Base-by-base conservation (phyloP, 345 rosid species). In the Bretschneidera sinensis region DNA sequence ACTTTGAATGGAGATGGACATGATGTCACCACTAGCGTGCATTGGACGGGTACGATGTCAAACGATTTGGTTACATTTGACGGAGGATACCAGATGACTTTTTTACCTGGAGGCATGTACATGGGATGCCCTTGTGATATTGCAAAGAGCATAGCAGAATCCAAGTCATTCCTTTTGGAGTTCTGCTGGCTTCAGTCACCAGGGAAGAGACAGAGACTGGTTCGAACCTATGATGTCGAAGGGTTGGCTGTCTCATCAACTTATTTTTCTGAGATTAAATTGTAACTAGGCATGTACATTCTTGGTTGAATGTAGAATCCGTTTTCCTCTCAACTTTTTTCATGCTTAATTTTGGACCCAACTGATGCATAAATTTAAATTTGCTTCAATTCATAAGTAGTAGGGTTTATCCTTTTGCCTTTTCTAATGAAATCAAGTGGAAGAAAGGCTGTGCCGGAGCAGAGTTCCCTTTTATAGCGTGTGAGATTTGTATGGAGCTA, bases 211-310 rank as follows among this genome's bases (percentile, higher is more conserved):
- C 96, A 87, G 61, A 82, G 88, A 68, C 89, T 89, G 13, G 74
- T 89, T 43, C 81, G 97, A 49, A 92, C 98, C 10, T 92, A 71
- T 17, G 98, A 87, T 68, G 75, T 77, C 6, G 89, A 89, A 67
- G 98, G 98, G 61, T 48, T 87, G 73, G 91, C 84, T 19, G 95
- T 92, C 13, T 92, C 98, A 6, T 83, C 97, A 1, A 89, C 95
- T 55, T 83, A 85, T 73, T 82, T 84, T 70, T 66, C 64, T 3
- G 97, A 92, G 83, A 78, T 55, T 35, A 84, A 74, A 77, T 17
- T 71, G 65, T 87, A 75, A 90, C 64, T 18, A n/a, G n/a, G n/a
- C n/a, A n/a, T n/a, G n/a, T n/a, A n/a, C n/a, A n/a, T n/a, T n/a
- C n/a, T n/a, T n/a, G n/a, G n/a, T n/a, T n/a, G n/a, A n/a, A n/a